Evolutionary conservation across 2,329 filamentous ascomycete species (phyloP), one percentile per base, ranked within the genome.

Genomic region (Pyricularia sp.): DNA sequence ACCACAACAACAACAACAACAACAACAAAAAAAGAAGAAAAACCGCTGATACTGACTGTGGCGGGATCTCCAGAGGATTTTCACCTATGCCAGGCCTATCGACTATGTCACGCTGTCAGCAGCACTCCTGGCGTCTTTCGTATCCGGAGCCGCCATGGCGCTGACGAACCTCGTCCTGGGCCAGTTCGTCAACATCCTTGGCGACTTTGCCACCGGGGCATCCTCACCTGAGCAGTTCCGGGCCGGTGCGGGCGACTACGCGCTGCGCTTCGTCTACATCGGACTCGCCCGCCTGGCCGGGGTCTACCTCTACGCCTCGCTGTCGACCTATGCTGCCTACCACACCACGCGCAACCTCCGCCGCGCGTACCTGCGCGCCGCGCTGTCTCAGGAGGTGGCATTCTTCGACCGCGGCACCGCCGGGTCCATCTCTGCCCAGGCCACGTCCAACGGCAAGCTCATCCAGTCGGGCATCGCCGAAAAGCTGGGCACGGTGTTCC

Each of bases 251-350:
- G 50, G 59, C 2, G 4, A 55, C 10, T 26, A 65, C 23, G 14
- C 33, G 6, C 76, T 88, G 6, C 88, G 84, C 73, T 87, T 88
- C 72, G 79, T 88, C 30, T 88, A 87, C 70, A 78, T 88, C 14
- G 87, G 86, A 72, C 77, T 87, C 67, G 85, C 76, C 0, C 82
- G 84, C 64, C 84, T 88, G 70, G 73, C 77, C 26, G 75, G 85
- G 20, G 79, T 82, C 14, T 88, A 87, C 71, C 73, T 80, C 23
- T 80, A 81, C 74, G 79, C 79, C 65, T 73, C 77, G 3, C 76
- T 79, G 66, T 74, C 86, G 25, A 85, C 82, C 2, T 82, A 85
- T 58, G 79, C 83, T 4, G 83, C 84, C 2, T 82, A 83, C 68
- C 79, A 84, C 11, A 83, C 84, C 3, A 84, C 84, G 2, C 81